Evolutionary conservation across 2,329 filamentous ascomycete species (phyloP).

Genomic region (Cladorrhinum sp.): DNA sequence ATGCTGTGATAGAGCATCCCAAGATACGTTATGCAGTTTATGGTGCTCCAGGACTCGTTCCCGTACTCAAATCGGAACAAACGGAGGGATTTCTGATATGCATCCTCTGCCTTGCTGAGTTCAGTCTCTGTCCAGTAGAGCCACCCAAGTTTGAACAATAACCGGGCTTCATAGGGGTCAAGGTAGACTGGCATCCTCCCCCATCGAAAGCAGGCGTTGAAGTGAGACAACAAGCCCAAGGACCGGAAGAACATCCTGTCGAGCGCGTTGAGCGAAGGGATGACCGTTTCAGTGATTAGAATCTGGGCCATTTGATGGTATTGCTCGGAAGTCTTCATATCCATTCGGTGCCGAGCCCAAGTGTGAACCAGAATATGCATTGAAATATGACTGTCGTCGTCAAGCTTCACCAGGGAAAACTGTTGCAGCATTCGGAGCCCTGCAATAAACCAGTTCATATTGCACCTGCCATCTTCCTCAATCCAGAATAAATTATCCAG

Average conservation of each 20-base stretch:
- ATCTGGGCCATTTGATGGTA: conserved; percentile 1
- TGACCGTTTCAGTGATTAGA: conserved; percentile 13
- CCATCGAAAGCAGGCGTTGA: background rate
- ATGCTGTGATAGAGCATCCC: conserved; percentile 12
- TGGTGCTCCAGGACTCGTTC: background rate
- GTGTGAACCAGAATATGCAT: conserved; percentile 29
- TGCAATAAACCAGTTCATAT: background rate
- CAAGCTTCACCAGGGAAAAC: conserved; percentile 25
- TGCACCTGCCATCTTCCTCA: conserved; percentile 11
- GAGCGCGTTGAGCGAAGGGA: background rate
- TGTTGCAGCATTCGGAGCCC: conserved; percentile 15
- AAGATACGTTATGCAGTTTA: background rate
- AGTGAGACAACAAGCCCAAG: background rate
- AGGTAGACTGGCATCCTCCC: background rate
- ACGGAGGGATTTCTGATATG: background rate
- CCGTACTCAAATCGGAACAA: background rate
- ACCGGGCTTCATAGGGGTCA: background rate
- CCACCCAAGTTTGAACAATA: conserved; percentile 7
- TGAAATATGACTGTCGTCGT: background rate
- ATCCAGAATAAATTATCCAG: conserved; percentile 8
- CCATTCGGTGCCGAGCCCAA: conserved; percentile 26
- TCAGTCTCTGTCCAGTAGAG: background rate
- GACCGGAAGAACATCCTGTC: background rate
- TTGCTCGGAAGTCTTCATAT: background rate
- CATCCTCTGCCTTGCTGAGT: background rate